A percentile compares a stretch with the other conserved stretches of the same genome.
Evolutionary conservation across 2,329 filamentous ascomycete genomes (phyloP).

Genomic region (Microcera coccophila): DNA sequence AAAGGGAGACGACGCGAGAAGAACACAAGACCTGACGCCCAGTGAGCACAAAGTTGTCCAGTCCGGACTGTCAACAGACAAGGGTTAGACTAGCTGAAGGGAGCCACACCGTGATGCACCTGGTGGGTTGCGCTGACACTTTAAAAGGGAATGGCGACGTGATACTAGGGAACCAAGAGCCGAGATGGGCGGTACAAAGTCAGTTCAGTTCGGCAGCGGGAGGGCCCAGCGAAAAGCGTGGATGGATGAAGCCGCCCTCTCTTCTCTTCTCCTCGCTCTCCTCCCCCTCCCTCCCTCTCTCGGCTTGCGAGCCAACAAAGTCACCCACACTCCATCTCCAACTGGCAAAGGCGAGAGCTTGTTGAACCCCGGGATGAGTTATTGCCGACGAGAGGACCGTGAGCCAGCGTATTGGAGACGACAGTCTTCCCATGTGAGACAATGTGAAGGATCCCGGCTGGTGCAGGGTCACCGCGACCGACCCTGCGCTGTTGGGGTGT

Average conservation of each 20-base stretch:
- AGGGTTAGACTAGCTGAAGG: slow-evolving; percentile 11
- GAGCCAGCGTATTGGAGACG: too few species aligned
- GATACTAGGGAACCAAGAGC: slow-evolving; percentile 1
- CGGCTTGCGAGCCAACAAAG: too few species aligned
- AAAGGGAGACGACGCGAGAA: slow-evolving; percentile 4
- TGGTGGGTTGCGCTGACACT: slow-evolving; percentile 7
- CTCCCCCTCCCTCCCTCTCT: too few species aligned
- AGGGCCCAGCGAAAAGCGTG: not conserved
- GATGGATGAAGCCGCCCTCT: slow-evolving; percentile 7
- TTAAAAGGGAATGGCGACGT: slow-evolving; percentile 5
- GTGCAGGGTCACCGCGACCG: too few species aligned
- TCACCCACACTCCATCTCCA: too few species aligned
- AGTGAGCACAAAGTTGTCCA: not conserved
- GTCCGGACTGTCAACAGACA: slow-evolving; percentile 3
- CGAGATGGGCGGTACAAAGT: not conserved
- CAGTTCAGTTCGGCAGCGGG: not conserved
- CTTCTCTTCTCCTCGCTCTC: too few species aligned
- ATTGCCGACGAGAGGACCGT: too few species aligned
- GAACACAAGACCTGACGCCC: slow-evolving; percentile 1
- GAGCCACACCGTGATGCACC: slow-evolving; percentile 5
- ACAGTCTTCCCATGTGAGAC: too few species aligned
- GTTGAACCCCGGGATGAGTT: too few species aligned
- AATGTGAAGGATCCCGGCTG: too few species aligned
- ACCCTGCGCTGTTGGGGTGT: too few species aligned
- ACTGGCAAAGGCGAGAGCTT: too few species aligned